Base-by-base conservation (phyloP, 441 rosid species). In the Croton laevigatus region DNA sequence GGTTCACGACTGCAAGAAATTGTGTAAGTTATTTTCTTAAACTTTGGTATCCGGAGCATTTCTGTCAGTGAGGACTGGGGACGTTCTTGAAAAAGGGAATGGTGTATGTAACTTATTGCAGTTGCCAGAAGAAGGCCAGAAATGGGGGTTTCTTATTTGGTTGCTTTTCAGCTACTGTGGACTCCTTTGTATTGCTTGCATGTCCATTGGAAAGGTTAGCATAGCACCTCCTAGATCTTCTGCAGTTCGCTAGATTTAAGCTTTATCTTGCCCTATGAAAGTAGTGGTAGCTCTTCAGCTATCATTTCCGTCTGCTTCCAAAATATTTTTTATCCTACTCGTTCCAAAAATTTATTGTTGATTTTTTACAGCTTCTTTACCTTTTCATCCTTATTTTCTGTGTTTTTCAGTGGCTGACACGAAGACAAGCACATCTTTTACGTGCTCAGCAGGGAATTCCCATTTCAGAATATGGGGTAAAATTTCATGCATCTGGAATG, bases 371-470 rank as follows among this genome's bases (percentile, higher is more conserved):
- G 38, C 32, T 22, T 40, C 19, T 68, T 0, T 57, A 55, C 37
- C 52, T 62, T 68, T 54, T 70, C 44, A 67, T 62, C 3, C 38
- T 68, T 52, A 23, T 60, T 46, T 19, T 70, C 77, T 40, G 62
- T 69, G 37, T 70, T 75, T 66, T 76, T 76, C 81, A 88, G 99
- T 96, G 99, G 99, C 62, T 87, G 79, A 80, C 87, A 59, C 84
- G 98, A 78, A 93, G 98, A 79, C 86, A 90, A 51, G 98, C 94
- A 17, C 99, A 87, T 27, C 57, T 83, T 40, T 53, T 91, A 53
- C 97, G 97, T 71, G 97, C 97, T 61, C 99, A 96, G 75, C 97
- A 96, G 84, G 99, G 99, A 57, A 91, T 93, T 80, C 97, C 97
- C 22, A 73, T 87, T 66, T 96, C 99, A 77, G 99, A 96, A 85